phyloP scores from a whole-genome alignment of 306 rosid genomes.

The Quercus mongolica region DNA sequence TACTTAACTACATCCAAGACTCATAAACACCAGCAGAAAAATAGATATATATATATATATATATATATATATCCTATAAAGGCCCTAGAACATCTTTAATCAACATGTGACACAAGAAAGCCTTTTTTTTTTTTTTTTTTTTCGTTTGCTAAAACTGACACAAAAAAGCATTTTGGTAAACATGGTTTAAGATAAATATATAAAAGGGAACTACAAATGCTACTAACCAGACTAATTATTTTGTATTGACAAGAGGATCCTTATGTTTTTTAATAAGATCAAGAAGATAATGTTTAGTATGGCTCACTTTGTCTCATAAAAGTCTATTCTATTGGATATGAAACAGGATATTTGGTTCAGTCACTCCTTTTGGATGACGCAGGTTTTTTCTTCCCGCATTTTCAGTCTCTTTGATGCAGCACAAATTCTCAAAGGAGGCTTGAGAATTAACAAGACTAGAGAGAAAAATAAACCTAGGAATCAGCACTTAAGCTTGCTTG shows the following conservation, averaged over 20 bases:
- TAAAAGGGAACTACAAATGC: background rate
- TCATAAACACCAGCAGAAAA: background rate
- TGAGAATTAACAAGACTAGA: no score
- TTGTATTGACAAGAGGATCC: background rate
- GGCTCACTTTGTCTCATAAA: background rate
- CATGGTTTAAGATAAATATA: background rate
- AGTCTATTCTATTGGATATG: no score
- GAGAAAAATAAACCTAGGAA: no score
- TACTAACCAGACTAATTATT: background rate
- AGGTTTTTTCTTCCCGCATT: no score
- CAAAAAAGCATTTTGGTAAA: background rate
- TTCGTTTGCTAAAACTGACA: no score
- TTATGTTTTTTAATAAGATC: background rate
- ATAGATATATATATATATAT: background rate
- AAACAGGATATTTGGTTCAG: no score
- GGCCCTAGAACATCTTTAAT: background rate
- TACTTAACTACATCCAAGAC: background rate
- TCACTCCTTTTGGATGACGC: no score
- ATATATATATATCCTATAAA: background rate
- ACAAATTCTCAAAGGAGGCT: no score
- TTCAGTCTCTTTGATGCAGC: no score
- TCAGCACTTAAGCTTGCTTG: no score
- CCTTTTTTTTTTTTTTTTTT: no score
- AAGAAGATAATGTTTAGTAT: background rate
- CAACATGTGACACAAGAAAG: background rate